phyloP scores from a whole-genome alignment of 768 basidiomycete genomes.

The Royoungia palumana region DNA sequence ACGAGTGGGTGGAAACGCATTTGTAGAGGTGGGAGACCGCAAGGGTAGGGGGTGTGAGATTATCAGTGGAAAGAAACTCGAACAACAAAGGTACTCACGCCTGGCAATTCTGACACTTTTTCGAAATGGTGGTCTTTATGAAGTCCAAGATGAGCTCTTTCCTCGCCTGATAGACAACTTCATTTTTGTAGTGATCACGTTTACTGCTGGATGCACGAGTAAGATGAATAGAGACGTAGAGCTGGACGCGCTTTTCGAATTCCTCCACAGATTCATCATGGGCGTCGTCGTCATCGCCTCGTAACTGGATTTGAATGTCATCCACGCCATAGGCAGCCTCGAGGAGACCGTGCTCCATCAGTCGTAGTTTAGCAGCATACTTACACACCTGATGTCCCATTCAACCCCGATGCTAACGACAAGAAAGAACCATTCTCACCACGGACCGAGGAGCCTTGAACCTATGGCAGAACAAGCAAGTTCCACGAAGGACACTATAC shows the following conservation, averaged over 20 bases:
- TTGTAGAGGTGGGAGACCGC: no score
- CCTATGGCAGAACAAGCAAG: slow-evolving; percentile 91
- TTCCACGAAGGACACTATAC: slow-evolving; percentile 81
- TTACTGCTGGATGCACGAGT: slow-evolving; percentile 46
- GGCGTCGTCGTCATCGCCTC: slow-evolving; percentile 31
- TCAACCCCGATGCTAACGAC: slow-evolving; percentile 4
- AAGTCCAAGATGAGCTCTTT: slow-evolving; percentile 83
- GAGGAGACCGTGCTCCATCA: slow-evolving; percentile 87
- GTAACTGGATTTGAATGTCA: slow-evolving; percentile 49
- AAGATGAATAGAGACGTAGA: slow-evolving; percentile 58
- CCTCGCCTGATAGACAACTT: slow-evolving; percentile 80
- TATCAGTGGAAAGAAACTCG: slow-evolving; percentile 4
- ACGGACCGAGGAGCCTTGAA: slow-evolving; percentile 78
- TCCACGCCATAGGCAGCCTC: slow-evolving; percentile 78
- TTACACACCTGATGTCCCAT: slow-evolving; percentile 58
- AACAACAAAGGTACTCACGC: slow-evolving; percentile 55
- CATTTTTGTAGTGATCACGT: slow-evolving; percentile 87
- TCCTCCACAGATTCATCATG: slow-evolving; percentile 57
- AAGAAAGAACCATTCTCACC: slow-evolving; percentile 42
- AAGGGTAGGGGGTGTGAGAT: no score
- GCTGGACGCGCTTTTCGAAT: slow-evolving; percentile 59
- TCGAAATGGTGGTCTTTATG: slow-evolving; percentile 60
- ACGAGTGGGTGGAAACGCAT: background rate
- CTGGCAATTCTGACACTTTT: slow-evolving; percentile 81
- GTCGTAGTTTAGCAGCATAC: slow-evolving; percentile 80